Evolutionary conservation across 305 asterid species (phyloP), one percentile per base, ranked within the genome.

Genomic region (Petunia hybrid): DNA sequence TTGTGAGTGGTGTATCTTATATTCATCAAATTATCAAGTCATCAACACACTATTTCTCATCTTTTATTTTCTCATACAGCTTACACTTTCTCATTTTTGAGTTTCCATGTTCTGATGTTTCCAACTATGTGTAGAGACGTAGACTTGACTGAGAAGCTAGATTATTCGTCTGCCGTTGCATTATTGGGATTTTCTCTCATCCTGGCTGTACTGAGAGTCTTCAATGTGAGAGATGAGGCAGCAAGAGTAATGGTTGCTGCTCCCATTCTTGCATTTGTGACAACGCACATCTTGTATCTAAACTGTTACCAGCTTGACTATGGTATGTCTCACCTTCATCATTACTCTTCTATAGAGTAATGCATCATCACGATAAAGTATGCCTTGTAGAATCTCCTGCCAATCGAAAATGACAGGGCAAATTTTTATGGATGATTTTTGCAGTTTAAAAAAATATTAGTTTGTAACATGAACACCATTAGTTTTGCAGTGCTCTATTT

Each of bases 181-280:
- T 87, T 92, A 43, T 88, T 95, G 41, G 99, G 99, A 78, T 92
- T 82, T 84, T 92, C 98, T 8, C 92, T 95, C 79, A 85, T 92
- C 81, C 83, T 92, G 81, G 91, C 98, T 51, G 83, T 93, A 80
- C 80, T 95, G 59, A 88, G 99, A 82, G 90, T 84, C 84, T 94
- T 92, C 92, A 89, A 51, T 68, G 90, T 95, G 80, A 88, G 80
- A 80, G 84, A 83, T 36, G 99, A 95, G 88, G 99, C 99, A 82
- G 88, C 92, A 55, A 87, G 99, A 89, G 98, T 95, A 90, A 95
- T 95, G 98, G 92, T 94, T 83, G 89, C 98, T 36, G 97, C 99
- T 80, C 99, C 99, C 57, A 61, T 94, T 73, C 71, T 94, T 60
- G 98, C 98, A 55, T 94, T 94, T 67, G 84, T 92, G 84, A 86